Base-by-base conservation (phyloP, 2,329 filamentous ascomycete species). In the Xylariaceae sp. region DNA sequence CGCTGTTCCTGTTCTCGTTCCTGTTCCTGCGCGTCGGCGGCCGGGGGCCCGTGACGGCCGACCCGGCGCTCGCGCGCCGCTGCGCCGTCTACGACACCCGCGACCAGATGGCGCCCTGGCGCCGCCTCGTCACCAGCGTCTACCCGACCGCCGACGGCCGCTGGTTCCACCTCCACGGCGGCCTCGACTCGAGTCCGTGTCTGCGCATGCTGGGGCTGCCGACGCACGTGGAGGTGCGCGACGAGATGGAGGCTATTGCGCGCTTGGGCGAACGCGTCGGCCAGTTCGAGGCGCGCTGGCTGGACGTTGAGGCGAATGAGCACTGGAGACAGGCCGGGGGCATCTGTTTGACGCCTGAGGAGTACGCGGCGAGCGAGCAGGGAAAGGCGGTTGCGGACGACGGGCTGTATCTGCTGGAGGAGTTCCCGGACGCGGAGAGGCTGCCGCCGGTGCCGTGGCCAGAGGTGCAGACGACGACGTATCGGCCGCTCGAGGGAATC, bases 131-230 rank as follows among this genome's bases (percentile, higher is more conserved):
- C 3, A 73, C 72, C 0, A 73, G 71, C 20, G 63, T 73, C 6
- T 74, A 74, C 50, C 65, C 67, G 40, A 73, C 72, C 1, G 67
- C 67, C 12, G 71, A 73, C 23, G 68, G 68, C 0, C 61, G 69
- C 7, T 74, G 67, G 65, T 74, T 72, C 48, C 72, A 74, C 32
- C 56, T 73, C 2, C 72, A 74, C 44, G 72, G 72, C 1, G 68
- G 71, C 1, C 56, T 74, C 44, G 66, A 74, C 21, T 66, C 72
- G 10, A 55, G 49, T 7, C 56, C 59, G 2, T 70, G 65, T 16
- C 57, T 74, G 62, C 45, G 52, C 18, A 74, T 74, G 72, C 56
- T 74, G 2, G 72, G 64, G 0, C 53, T 75, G 40, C 69, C 67
- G 7, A 44, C 50, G 7, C 56, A 64, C 6, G 60, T 64, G 7